Conservation (phyloP, 2,329 filamentous ascomycete genomes). For the Furcasterigmium furcatum region DNA sequence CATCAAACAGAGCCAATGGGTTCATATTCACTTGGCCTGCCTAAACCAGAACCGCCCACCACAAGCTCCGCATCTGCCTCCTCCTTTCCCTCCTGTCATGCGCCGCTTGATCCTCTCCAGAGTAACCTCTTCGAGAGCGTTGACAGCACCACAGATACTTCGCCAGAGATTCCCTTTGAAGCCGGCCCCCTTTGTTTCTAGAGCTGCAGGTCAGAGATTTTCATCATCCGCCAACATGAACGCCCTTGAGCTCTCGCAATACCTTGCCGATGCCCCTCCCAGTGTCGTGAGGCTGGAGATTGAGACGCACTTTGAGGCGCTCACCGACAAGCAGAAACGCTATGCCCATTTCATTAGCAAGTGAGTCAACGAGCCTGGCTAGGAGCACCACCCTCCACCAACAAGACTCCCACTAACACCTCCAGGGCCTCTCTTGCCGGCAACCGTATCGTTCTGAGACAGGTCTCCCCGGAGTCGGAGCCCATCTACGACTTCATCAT, state of each 20-base stretch:
- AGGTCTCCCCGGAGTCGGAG: constrained; percentile 79
- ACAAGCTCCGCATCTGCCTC: no score
- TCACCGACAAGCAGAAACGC: constrained; percentile 74
- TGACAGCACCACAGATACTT: background rate
- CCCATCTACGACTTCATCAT: constrained; percentile 79
- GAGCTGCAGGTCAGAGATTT: constrained; percentile 13
- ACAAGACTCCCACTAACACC: no score
- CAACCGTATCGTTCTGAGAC: constrained; percentile 73
- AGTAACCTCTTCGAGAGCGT: constrained; percentile 20
- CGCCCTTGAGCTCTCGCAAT: constrained; percentile 64
- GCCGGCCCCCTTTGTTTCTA: constrained; percentile 5
- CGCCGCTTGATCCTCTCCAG: constrained; percentile 25
- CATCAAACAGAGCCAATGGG: constrained; percentile 2
- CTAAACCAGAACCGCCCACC: background rate
- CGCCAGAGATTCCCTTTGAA: background rate
- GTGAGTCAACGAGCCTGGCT: constrained; percentile 31
- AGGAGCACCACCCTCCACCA: no score
- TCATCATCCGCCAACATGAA: constrained; percentile 48
- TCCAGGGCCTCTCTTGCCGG: constrained; percentile 72
- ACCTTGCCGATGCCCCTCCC: constrained; percentile 87
- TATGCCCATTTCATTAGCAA: constrained; percentile 89
- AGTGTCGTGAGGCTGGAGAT: constrained; percentile 85
- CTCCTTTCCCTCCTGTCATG: constrained; percentile 1
- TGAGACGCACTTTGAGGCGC: constrained; percentile 84
- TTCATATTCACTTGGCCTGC: background rate